These are phyloP conservation scores for Tetrapisispora nanseiensis DNA, from an alignment of 805 yeast species.

Conservation along the genomic window DNA sequence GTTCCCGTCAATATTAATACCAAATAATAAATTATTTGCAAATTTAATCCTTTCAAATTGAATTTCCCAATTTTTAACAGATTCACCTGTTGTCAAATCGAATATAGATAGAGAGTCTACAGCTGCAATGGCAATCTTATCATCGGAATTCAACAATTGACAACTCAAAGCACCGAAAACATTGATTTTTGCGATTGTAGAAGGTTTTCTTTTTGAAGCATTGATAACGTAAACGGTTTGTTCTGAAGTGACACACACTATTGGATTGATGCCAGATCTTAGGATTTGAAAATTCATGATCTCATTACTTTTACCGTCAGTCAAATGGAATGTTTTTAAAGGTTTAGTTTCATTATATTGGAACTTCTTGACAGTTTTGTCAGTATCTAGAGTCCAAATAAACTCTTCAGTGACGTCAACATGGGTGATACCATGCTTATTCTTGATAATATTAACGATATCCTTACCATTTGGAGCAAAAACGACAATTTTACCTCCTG, in stretches of 20 bases:
- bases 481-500: slow-evolving; percentile 25
- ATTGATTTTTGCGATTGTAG: slow-evolving; percentile 17
- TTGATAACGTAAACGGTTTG: slow-evolving; percentile 54
- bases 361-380: slow-evolving; percentile 27
- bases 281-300: slow-evolving; percentile 25
- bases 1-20: slow-evolving; percentile 15
- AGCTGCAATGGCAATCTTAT: slow-evolving; percentile 17
- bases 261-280: slow-evolving; percentile 12
- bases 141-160: slow-evolving; percentile 13
- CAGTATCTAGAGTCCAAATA: slow-evolving; percentile 29
- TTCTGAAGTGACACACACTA: slow-evolving; percentile 24
- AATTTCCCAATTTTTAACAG: slow-evolving; percentile 16
- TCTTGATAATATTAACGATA: slow-evolving; percentile 31
- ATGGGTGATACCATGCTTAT: slow-evolving; percentile 29
- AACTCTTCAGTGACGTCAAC: slow-evolving; percentile 27
- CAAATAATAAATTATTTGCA: slow-evolving; percentile 13
- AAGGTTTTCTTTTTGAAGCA: slow-evolving; percentile 36
- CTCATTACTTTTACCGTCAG: slow-evolving; percentile 25
- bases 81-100: slow-evolving; percentile 11
- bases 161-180: slow-evolving; percentile 12
- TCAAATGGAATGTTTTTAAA: slow-evolving; percentile 28
- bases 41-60: slow-evolving; percentile 15
- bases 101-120: slow-evolving; percentile 11
- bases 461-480: slow-evolving; percentile 27
- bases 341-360: slow-evolving; percentile 27